Evolutionary conservation across 2,329 filamentous ascomycete genomes (phyloP), one percentile per base, ranked within the genome.

Genomic region (Cercospora citrullina): DNA sequence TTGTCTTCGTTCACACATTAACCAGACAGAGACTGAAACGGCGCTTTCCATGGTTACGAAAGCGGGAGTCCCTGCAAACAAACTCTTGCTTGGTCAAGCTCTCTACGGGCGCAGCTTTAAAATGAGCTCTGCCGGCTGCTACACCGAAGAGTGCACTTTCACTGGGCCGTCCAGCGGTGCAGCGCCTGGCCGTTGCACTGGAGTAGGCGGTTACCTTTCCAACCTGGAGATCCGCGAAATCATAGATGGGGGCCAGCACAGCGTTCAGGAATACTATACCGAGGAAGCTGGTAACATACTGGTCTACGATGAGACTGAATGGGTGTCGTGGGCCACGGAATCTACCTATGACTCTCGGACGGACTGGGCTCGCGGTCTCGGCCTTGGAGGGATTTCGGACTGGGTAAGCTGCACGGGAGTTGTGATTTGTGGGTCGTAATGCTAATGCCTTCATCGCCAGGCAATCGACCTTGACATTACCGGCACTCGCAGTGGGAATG

Each of bases 101-200:
- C 10, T 67, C 76, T 14, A 72, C 80, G 6, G 70, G 73, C 31
- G 81, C 79, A 76, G 75, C 81, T 61, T 83, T 80, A 79, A 80
- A 10, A 79, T 81, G 69, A 72, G 75, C 26, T 45, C 58, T 39
- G 42, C 68, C 4, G 64, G 59, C 23, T 80, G 79, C 66, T 63
- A 30, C 10, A 71, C 67, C 0, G 69, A 69, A 3, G 69, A 63
- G 21, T 79, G 76, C 67, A 72, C 64, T 18, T 79, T 71, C 63
- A 74, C 71, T 4, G 75, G 75, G 36, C 65, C 70, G 10, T 48
- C 66, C 6, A 77, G 75, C 2, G 70, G 69, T 4, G 79, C 79
- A 5, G 69, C 67, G 6, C 65, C 71, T 2, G 79, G 78, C 1
- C 21, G 62, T 3, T 79, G 76, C 65, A 73, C 67, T 30, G 76